A percentile compares a stretch with the other conserved stretches of the same genome.
Evolutionary conservation across 2,329 filamentous ascomycete species (phyloP).

Genomic region (Pyricularia sp.): DNA sequence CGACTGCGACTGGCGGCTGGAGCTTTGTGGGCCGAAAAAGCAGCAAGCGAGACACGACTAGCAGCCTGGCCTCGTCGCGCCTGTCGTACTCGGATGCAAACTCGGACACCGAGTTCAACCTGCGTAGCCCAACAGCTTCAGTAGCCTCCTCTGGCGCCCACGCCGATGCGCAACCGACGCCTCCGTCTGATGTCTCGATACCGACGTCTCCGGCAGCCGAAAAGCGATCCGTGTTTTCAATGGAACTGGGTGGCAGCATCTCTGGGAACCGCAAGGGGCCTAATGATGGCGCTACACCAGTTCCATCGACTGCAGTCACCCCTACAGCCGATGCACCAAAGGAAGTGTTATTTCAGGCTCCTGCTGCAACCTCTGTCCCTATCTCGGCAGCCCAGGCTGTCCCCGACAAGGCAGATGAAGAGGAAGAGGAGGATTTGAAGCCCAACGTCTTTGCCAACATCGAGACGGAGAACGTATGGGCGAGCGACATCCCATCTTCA

Average conservation of each 20-base stretch:
- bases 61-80: conserved; percentile 10
- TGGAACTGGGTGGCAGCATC: neutral
- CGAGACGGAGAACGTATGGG: conserved; percentile 6
- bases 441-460: neutral
- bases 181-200: neutral
- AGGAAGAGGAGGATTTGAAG: neutral
- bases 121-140: neutral
- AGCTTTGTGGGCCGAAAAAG: conserved; percentile 4
- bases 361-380: neutral
- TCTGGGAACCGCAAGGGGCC: neutral
- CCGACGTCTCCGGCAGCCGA: neutral
- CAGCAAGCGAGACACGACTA: conserved; percentile 14
- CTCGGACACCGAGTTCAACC: conserved; percentile 1
- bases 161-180: neutral
- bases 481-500: neutral
- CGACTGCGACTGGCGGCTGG: conserved; percentile 4
- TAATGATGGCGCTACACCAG: neutral
- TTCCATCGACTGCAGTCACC: neutral
- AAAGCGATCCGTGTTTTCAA: neutral
- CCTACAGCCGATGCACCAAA: neutral
- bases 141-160: neutral
- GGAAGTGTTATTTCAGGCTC: neutral
- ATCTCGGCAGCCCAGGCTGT: neutral
- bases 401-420: neutral
- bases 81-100: conserved; percentile 10